Evolutionary conservation across 768 basidiomycete species (phyloP).

Genomic region (Serendipita vermifera): DNA sequence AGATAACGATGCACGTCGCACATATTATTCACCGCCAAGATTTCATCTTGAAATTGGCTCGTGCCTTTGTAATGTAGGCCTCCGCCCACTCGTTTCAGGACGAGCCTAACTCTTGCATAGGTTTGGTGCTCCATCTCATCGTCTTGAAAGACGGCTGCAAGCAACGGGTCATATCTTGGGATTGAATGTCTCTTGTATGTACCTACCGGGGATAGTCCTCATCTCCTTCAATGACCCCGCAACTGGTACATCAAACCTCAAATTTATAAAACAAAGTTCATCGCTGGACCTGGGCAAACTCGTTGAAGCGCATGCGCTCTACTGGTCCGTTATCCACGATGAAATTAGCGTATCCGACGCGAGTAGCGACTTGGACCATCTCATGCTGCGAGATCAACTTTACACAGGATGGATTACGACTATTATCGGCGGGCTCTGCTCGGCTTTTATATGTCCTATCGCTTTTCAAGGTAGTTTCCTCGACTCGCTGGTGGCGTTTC

Average conservation of each 20-base stretch:
- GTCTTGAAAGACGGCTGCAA: slow-evolving; percentile 36
- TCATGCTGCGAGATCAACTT: slow-evolving; percentile 55
- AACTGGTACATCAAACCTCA: slow-evolving; percentile 71
- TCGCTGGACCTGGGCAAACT: slow-evolving; percentile 69
- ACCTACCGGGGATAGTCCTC: slow-evolving; percentile 44
- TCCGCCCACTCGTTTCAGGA: not conserved
- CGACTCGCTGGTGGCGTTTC: slow-evolving; percentile 58
- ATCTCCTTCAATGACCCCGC: slow-evolving; percentile 70
- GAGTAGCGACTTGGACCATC: slow-evolving; percentile 47
- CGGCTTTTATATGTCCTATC: slow-evolving; percentile 57
- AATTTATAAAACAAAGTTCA: slow-evolving; percentile 60
- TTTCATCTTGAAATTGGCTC: slow-evolving; percentile 33
- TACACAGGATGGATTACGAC: slow-evolving; percentile 50
- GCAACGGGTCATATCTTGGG: slow-evolving; percentile 35
- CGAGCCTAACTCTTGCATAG: slow-evolving; percentile 10
- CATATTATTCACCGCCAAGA: slow-evolving; percentile 37
- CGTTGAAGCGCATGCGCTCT: slow-evolving; percentile 51
- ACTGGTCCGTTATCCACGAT: slow-evolving; percentile 84
- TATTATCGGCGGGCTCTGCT: slow-evolving; percentile 66
- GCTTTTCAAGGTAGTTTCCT: slow-evolving; percentile 66
- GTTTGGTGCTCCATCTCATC: slow-evolving; percentile 34
- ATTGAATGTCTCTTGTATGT: slow-evolving; percentile 27
- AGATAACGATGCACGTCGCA: slow-evolving; percentile 78
- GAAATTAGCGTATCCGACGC: slow-evolving; percentile 62
- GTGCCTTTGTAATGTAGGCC: slow-evolving; percentile 32